These are phyloP conservation scores for Chlamydomonas eustigma DNA, from an alignment of 139 green algal genomes.

Conservation along the genomic window DNA sequence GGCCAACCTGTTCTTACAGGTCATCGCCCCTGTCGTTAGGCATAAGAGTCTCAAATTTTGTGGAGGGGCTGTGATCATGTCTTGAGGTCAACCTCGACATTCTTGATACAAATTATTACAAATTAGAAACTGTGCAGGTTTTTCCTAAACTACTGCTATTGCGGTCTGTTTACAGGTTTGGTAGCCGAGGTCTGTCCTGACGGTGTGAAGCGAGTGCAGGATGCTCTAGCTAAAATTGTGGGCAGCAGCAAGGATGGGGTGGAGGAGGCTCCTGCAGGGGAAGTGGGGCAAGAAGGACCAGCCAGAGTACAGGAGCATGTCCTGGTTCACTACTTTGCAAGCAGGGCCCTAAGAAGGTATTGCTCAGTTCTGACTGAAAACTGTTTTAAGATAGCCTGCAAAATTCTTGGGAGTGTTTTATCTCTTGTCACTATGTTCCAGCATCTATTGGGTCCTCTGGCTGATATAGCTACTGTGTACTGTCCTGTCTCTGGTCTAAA, in stretches of 20 bases:
- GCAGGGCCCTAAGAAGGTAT: slow-evolving; percentile 42
- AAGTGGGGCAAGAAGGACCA: neutral
- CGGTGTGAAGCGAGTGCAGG: slow-evolving; percentile 48
- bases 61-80: neutral
- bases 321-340: slow-evolving; percentile 54
- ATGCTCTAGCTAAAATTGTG: slow-evolving; percentile 43
- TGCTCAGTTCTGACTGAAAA: neutral
- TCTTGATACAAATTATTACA: neutral
- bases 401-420: neutral
- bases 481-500: neutral
- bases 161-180: no score
- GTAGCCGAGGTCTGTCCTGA: slow-evolving; percentile 35
- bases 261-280: neutral
- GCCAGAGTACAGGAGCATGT: slow-evolving; percentile 32
- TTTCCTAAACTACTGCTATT: no score
- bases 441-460: neutral
- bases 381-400: neutral
- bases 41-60: neutral
- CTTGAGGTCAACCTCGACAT: neutral
- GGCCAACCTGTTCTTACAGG: neutral
- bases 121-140: no score
- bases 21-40: neutral
- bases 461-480: neutral
- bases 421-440: neutral
- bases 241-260: neutral